phyloP scores from a whole-genome alignment of 257 asterid species.

The Capsicum chinense region DNA sequence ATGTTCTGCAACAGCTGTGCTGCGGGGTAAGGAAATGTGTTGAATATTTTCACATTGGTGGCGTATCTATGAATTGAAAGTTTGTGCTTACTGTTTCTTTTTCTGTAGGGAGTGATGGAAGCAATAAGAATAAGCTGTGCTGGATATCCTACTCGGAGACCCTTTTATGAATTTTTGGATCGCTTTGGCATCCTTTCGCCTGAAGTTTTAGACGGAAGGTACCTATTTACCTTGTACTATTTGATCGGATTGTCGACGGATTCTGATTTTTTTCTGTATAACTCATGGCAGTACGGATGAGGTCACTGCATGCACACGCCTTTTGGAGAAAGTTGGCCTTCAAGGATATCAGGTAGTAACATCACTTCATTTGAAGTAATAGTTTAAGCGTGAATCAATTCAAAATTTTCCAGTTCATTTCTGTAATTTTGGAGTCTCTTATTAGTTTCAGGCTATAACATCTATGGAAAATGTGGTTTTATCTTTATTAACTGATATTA shows the following conservation, averaged over 20 bases:
- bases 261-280: conserved; percentile 8
- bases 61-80: not conserved
- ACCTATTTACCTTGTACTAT: conserved; percentile 29
- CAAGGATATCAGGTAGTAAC: conserved; percentile 58
- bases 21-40: conserved; percentile 77
- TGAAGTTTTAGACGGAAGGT: conserved; percentile 87
- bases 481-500: not conserved
- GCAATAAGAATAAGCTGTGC: conserved; percentile 99
- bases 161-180: conserved; percentile 79
- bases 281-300: conserved; percentile 50
- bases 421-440: conserved; percentile 3
- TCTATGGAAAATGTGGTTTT: not conserved
- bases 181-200: conserved; percentile 95
- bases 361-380: conserved; percentile 11
- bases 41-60: conserved; percentile 26
- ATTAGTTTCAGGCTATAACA: not conserved
- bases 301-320: conserved; percentile 50
- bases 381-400: conserved; percentile 1
- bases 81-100: not conserved
- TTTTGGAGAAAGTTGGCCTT: conserved; percentile 55
- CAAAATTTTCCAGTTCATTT: conserved; percentile 2
- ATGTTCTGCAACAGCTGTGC: conserved; percentile 95
- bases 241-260: not conserved
- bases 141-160: conserved; percentile 95
- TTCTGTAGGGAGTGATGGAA: conserved; percentile 94